phyloP scores from a whole-genome alignment of 768 basidiomycete genomes.

The Naganishia friedmannii region DNA sequence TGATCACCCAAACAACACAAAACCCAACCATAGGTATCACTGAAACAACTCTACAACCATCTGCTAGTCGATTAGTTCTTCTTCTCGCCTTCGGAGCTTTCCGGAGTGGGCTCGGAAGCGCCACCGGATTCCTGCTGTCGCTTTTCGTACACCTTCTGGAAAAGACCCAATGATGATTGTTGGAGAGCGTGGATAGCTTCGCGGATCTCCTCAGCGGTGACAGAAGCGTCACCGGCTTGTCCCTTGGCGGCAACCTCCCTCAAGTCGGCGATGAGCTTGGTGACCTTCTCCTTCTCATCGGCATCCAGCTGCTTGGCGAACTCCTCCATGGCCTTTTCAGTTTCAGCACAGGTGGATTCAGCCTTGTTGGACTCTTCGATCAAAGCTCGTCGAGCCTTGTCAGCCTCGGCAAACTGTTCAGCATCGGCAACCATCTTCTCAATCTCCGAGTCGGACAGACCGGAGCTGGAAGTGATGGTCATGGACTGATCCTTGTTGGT shows the following conservation, averaged over 20 bases:
- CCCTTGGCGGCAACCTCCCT: constrained; percentile 86
- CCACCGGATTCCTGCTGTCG: constrained; percentile 62
- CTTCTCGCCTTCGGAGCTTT: constrained; percentile 62
- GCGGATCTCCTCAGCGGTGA: constrained; percentile 82
- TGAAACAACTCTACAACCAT: not conserved
- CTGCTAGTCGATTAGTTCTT: constrained; percentile 64
- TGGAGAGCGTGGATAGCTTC: constrained; percentile 85
- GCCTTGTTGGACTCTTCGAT: constrained; percentile 98
- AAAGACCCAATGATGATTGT: constrained; percentile 88
- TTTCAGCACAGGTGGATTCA: constrained; percentile 88
- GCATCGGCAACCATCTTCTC: constrained; percentile 94
- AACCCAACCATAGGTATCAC: not conserved
- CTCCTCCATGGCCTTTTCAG: constrained; percentile 96
- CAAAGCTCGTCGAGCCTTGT: constrained; percentile 78
- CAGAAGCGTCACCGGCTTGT: constrained; percentile 73
- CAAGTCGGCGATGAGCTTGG: constrained; percentile 78
- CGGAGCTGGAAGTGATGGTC: constrained; percentile 95
- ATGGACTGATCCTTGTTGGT: constrained; percentile 56
- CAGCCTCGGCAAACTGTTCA: constrained; percentile 87
- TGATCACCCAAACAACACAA: constrained; percentile 3
- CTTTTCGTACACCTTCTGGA: constrained; percentile 97
- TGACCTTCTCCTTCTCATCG: constrained; percentile 88
- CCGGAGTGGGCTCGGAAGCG: constrained; percentile 54
- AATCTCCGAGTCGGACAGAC: constrained; percentile 92
- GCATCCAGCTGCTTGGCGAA: constrained; percentile 96